Conservation (phyloP, 352 stramenopile species). For the Sclerospora graminicola region DNA sequence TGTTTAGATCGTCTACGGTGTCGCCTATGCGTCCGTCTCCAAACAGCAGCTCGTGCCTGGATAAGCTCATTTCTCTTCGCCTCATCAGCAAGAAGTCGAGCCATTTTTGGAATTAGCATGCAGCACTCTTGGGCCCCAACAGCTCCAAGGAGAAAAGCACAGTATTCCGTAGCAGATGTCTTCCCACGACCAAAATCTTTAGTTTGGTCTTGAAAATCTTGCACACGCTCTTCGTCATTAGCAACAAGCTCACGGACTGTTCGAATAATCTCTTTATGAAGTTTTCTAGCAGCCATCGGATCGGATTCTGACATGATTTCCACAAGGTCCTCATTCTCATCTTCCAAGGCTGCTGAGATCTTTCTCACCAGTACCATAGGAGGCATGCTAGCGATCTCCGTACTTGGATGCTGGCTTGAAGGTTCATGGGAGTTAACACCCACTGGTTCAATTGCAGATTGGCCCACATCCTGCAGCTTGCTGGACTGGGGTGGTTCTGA, state of each 20-base stretch:
- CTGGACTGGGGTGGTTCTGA: conserved; percentile 2
- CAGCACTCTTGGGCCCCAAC: conserved; percentile 59
- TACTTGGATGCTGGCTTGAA: conserved; percentile 14
- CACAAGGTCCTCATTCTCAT: conserved; percentile 45
- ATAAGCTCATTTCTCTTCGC: conserved; percentile 51
- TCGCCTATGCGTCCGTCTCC: conserved; percentile 42
- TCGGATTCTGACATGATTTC: conserved; percentile 44
- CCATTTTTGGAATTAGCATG: conserved; percentile 68
- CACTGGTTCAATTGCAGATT: conserved; percentile 7
- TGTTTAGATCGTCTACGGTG: conserved; percentile 69
- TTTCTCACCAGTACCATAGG: conserved; percentile 14
- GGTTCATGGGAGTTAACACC: conserved; percentile 7
- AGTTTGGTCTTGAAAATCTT: conserved; percentile 71
- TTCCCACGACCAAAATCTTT: conserved; percentile 67
- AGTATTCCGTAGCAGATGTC: conserved; percentile 63
- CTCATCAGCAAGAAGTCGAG: conserved; percentile 51
- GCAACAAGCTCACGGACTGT: conserved; percentile 48
- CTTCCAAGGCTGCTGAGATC: conserved; percentile 22
- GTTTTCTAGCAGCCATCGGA: conserved; percentile 44
- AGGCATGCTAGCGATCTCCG: not conserved
- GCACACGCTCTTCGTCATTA: conserved; percentile 61
- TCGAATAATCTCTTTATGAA: conserved; percentile 66
- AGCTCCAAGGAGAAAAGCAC: conserved; percentile 57
- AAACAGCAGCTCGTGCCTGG: conserved; percentile 49
- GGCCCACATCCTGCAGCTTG: conserved; percentile 5